Conservation (phyloP, 177 flowering plant species). For the Vitis hybrid region DNA sequence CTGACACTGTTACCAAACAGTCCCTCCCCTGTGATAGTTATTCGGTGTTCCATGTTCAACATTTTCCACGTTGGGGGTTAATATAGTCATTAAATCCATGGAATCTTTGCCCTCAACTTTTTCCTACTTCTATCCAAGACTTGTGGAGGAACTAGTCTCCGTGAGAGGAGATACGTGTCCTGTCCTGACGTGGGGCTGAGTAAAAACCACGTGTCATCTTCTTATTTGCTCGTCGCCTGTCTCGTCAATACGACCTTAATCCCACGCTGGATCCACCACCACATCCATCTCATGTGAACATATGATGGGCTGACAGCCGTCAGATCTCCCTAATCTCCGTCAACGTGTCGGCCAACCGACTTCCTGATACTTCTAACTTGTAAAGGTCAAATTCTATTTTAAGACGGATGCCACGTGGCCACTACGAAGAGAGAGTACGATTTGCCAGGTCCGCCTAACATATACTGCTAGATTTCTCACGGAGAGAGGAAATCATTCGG, state of each 20-base stretch:
- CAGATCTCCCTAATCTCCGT: too few relatives aligned
- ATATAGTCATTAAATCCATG: neutral
- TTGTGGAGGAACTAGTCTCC: neutral
- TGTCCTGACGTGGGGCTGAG: neutral
- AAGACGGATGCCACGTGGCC: too few relatives aligned
- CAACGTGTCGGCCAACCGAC: too few relatives aligned
- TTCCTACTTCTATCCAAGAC: conserved; percentile 3
- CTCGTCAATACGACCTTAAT: neutral
- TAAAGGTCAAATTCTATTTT: too few relatives aligned
- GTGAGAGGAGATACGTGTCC: neutral
- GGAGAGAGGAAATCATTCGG: too few relatives aligned
- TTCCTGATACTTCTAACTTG: too few relatives aligned
- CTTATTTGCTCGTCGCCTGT: neutral
- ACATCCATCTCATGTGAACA: too few relatives aligned
- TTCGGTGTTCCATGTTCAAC: too few relatives aligned
- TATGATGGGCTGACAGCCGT: too few relatives aligned
- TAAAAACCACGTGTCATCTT: neutral
- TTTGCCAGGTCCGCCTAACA: too few relatives aligned
- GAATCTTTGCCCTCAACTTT: neutral
- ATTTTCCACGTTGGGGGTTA: neutral
- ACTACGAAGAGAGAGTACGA: too few relatives aligned
- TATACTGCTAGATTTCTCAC: too few relatives aligned
- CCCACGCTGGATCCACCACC: neutral
- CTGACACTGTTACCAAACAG: neutral
- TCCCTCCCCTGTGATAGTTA: neutral